Percentiles rank a stretch among this genome's conserved stretches.
Conservation (phyloP, 768 basidiomycete genomes). For the Lentinus brumalis region DNA sequence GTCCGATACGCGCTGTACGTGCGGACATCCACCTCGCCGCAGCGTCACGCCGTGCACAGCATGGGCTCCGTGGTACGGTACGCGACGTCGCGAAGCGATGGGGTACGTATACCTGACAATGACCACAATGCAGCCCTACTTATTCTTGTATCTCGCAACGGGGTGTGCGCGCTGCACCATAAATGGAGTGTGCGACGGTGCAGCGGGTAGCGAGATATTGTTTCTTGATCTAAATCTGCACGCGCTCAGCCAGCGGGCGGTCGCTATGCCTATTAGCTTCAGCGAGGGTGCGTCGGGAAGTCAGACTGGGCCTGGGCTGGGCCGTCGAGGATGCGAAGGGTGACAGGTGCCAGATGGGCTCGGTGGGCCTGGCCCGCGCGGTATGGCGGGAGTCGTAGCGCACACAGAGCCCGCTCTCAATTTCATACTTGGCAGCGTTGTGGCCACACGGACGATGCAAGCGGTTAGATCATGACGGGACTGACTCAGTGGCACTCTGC, state of each 20-base stretch:
- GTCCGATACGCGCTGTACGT: no score
- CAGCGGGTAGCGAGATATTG: no score
- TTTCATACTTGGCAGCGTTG: neutral
- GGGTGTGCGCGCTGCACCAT: neutral
- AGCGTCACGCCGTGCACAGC: no score
- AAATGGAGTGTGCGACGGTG: no score
- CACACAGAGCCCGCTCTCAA: no score
- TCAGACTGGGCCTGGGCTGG: neutral
- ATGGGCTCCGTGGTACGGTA: neutral
- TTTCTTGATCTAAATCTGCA: no score
- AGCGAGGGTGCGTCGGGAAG: neutral
- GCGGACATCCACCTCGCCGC: no score
- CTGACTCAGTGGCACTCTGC: neutral
- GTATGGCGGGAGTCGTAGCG: neutral
- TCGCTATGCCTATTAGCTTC: neutral
- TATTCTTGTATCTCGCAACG: no score
- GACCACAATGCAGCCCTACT: no score
- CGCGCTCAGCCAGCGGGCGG: neutral
- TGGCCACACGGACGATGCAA: no score
- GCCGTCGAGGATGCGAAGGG: neutral
- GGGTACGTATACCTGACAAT: neutral
- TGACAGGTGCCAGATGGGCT: neutral
- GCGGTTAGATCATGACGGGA: no score
- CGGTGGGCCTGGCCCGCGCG: neutral
- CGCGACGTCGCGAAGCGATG: neutral